Percentiles rank a stretch among this genome's conserved stretches.
Evolutionary conservation across 1,284 basidiomycete species (phyloP).

Genomic region (Boletus semigastroideus): DNA sequence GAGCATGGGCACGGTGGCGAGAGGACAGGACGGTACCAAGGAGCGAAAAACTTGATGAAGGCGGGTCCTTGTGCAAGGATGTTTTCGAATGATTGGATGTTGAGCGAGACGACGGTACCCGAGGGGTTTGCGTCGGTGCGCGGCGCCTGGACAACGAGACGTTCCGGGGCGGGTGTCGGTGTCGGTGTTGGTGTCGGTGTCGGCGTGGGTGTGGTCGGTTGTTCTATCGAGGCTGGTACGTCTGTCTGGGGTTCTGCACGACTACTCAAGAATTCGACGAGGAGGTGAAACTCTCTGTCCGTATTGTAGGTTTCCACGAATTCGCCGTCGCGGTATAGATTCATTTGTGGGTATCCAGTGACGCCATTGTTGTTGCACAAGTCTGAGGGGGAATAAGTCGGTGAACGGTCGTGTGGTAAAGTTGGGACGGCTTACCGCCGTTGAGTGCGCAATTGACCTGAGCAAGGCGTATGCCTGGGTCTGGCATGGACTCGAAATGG

Average conservation of each 20-base stretch:
- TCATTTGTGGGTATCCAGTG: slow-evolving; percentile 78
- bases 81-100: slow-evolving; percentile 49
- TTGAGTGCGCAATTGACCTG: slow-evolving; percentile 85
- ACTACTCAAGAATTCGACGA: slow-evolving; percentile 51
- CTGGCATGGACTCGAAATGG: slow-evolving; percentile 52
- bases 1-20: not conserved
- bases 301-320: slow-evolving; percentile 59
- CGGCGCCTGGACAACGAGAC: slow-evolving; percentile 15
- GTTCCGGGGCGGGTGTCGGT: slow-evolving; percentile 8
- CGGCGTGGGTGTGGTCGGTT: not conserved
- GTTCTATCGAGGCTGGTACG: slow-evolving; percentile 1
- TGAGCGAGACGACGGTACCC: slow-evolving; percentile 63
- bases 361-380: slow-evolving; percentile 73
- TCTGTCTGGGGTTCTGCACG: slow-evolving; percentile 29
- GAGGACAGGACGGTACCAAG: slow-evolving; percentile 53
- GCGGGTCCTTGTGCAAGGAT: slow-evolving; percentile 60
- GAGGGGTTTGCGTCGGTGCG: slow-evolving; percentile 48
- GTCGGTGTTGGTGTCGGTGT: not conserved
- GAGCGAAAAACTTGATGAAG: slow-evolving; percentile 90
- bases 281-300: slow-evolving; percentile 47
- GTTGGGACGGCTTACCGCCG: slow-evolving; percentile 58
- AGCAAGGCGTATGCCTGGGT: slow-evolving; percentile 69
- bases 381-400: slow-evolving; percentile 49
- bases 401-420: not conserved
- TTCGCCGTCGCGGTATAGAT: slow-evolving; percentile 71